These are phyloP conservation scores for Cytospora piceicola DNA, from an alignment of 2,329 filamentous ascomycete genomes.

Conservation along the genomic window DNA sequence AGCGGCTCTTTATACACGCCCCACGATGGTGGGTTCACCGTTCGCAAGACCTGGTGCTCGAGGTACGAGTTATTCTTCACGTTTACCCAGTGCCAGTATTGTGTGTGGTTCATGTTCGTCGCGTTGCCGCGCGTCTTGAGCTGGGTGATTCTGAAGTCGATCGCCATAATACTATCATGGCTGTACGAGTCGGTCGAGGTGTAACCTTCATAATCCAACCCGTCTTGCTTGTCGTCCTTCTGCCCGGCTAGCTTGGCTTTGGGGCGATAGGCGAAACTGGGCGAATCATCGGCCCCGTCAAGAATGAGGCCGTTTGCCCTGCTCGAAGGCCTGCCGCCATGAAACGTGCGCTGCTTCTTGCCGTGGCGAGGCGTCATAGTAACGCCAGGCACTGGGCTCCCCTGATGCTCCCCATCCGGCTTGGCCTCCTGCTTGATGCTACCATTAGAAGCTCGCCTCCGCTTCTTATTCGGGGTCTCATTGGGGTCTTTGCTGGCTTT, in stretches of 20 bases:
- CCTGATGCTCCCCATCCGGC: slow-evolving; percentile 33
- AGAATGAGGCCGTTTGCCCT: neutral
- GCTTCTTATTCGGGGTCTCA: slow-evolving; percentile 25
- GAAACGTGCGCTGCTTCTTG: slow-evolving; percentile 18
- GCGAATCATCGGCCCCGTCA: neutral
- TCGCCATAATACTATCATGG: slow-evolving; percentile 47
- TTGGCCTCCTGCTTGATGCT: slow-evolving; percentile 30
- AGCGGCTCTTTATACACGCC: slow-evolving; percentile 54
- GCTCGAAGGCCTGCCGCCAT: slow-evolving; percentile 10
- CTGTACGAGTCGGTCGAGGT: slow-evolving; percentile 58
- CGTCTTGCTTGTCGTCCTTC: slow-evolving; percentile 32
- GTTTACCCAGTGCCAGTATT: slow-evolving; percentile 59
- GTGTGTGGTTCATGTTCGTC: slow-evolving; percentile 52
- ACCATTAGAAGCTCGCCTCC: slow-evolving; percentile 29
- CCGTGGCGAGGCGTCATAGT: slow-evolving; percentile 4
- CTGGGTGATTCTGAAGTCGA: slow-evolving; percentile 57
- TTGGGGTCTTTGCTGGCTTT: slow-evolving; percentile 37
- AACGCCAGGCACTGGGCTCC: neutral
- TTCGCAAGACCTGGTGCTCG: slow-evolving; percentile 58
- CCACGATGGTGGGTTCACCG: slow-evolving; percentile 49
- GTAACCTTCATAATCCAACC: slow-evolving; percentile 51
- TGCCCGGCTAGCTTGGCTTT: neutral
- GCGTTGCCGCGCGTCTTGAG: slow-evolving; percentile 54
- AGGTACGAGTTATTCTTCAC: slow-evolving; percentile 43
- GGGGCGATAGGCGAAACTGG: neutral